Evolutionary conservation across 495 filamentous ascomycete species (phyloP).

Genomic region (Aspergillus sclerotiicarbonarius): DNA sequence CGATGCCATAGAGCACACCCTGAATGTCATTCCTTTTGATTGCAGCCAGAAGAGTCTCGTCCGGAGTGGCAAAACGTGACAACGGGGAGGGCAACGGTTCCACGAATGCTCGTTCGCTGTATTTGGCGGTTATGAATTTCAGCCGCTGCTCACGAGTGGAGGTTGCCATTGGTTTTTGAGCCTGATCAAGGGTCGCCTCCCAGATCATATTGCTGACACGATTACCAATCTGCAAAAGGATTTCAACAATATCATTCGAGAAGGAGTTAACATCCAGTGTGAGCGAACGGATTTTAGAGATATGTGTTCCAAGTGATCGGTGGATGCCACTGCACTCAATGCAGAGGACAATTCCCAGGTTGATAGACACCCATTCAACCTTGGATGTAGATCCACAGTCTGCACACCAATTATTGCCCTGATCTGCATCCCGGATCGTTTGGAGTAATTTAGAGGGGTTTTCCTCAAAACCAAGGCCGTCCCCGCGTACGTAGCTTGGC

Average conservation of each 20-base stretch:
- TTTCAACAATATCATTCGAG: constrained; percentile 90
- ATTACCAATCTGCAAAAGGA: constrained; percentile 91
- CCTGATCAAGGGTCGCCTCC: constrained; percentile 78
- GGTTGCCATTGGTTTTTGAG: constrained; percentile 65
- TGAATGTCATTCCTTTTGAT: constrained; percentile 94
- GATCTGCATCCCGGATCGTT: constrained; percentile 82
- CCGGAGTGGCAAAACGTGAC: constrained; percentile 74
- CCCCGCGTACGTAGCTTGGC: constrained; percentile 67
- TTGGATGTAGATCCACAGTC: constrained; percentile 90
- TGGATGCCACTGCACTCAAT: constrained; percentile 99
- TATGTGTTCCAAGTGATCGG: constrained; percentile 93
- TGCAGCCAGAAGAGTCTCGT: constrained; percentile 88
- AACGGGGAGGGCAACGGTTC: constrained; percentile 70
- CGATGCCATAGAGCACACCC: constrained; percentile 85
- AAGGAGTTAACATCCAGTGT: constrained; percentile 95
- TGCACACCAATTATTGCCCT: constrained; percentile 92
- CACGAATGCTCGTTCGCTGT: constrained; percentile 80
- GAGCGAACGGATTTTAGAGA: constrained; percentile 94
- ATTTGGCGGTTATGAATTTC: constrained; percentile 92
- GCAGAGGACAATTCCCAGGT: constrained; percentile 92
- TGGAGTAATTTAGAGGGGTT: constrained; percentile 83
- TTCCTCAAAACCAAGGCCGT: constrained; percentile 71
- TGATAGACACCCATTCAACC: constrained; percentile 98
- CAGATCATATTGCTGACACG: constrained; percentile 94
- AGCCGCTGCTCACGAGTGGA: constrained; percentile 87